Evolutionary conservation across 768 basidiomycete genomes (phyloP).

Genomic region (Mycena epipterygia): DNA sequence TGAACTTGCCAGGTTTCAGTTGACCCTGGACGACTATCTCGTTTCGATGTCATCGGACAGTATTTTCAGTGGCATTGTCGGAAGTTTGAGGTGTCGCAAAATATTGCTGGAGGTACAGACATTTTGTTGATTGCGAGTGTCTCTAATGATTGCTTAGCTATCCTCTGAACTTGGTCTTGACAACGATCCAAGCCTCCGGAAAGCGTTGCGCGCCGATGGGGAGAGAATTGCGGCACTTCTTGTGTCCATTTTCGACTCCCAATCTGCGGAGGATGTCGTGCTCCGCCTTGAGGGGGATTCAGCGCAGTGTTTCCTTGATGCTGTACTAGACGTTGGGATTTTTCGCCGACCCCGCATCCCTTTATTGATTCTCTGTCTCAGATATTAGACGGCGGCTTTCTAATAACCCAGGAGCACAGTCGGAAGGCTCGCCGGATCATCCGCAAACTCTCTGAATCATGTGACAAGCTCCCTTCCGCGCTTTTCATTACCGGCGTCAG

Average conservation of each 20-base stretch:
- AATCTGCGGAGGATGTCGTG: neutral
- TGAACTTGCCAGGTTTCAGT: neutral
- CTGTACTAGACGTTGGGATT: no score
- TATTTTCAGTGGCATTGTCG: constrained; percentile 7
- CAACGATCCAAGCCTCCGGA: neutral
- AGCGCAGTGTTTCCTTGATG: no score
- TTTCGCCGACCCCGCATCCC: no score
- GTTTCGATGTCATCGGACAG: constrained; percentile 9
- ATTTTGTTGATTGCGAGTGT: neutral
- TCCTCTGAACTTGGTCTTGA: constrained; percentile 11
- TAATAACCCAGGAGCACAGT: neutral
- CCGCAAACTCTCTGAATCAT: constrained; percentile 32
- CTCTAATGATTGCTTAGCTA: neutral
- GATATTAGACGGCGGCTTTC: constrained; percentile 17
- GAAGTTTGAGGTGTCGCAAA: constrained; percentile 19
- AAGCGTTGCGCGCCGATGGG: neutral
- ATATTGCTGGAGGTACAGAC: constrained; percentile 16
- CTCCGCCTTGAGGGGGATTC: no score
- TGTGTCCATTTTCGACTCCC: constrained; percentile 1
- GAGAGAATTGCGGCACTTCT: constrained; percentile 9
- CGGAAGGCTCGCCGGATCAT: constrained; percentile 29
- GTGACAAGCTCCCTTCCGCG: constrained; percentile 31
- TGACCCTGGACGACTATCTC: neutral
- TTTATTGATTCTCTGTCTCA: neutral
- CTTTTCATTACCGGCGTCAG: constrained; percentile 32